A percentile compares a stretch with the other conserved stretches of the same genome.
Conservation (phyloP, 176 grass and related monocot genomes). For the Metroxylon sagu region DNA sequence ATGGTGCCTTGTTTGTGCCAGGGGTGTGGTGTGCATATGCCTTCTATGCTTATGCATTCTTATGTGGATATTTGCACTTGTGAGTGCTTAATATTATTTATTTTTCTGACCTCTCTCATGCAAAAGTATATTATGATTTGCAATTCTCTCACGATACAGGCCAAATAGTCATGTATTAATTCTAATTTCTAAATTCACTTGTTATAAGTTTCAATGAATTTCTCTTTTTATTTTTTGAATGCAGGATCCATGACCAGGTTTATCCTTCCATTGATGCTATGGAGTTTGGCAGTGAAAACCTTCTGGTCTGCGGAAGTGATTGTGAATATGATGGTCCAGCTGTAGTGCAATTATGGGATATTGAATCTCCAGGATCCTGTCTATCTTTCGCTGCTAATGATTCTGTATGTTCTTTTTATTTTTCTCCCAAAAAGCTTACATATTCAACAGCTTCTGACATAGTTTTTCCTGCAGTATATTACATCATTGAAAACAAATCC, state of each 20-base stretch:
- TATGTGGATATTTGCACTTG: too few relatives aligned
- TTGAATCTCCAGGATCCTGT: constrained; percentile 72
- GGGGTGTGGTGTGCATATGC: too few relatives aligned
- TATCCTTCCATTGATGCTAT: constrained; percentile 77
- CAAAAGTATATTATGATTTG: too few relatives aligned
- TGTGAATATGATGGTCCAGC: constrained; percentile 70
- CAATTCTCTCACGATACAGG: too few relatives aligned
- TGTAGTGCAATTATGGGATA: constrained; percentile 89
- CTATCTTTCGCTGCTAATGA: constrained; percentile 77
- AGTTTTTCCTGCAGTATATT: constrained; percentile 58
- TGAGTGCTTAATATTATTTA: too few relatives aligned
- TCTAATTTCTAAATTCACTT: neutral
- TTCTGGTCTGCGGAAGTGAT: constrained; percentile 80
- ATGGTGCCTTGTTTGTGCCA: too few relatives aligned
- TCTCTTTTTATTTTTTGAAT: constrained; percentile 16
- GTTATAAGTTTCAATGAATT: constrained; percentile 3
- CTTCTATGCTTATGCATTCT: too few relatives aligned
- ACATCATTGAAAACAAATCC: constrained; percentile 82
- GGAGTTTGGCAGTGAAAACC: constrained; percentile 88
- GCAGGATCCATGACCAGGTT: constrained; percentile 66
- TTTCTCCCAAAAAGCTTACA: constrained; percentile 19
- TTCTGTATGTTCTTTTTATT: constrained; percentile 61
- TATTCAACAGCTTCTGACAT: constrained; percentile 25
- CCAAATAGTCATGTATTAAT: too few relatives aligned
- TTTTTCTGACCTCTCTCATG: too few relatives aligned